Base-by-base conservation (phyloP, 1,284 basidiomycete genomes). In the Apiotrichum akiyoshidainum region DNA sequence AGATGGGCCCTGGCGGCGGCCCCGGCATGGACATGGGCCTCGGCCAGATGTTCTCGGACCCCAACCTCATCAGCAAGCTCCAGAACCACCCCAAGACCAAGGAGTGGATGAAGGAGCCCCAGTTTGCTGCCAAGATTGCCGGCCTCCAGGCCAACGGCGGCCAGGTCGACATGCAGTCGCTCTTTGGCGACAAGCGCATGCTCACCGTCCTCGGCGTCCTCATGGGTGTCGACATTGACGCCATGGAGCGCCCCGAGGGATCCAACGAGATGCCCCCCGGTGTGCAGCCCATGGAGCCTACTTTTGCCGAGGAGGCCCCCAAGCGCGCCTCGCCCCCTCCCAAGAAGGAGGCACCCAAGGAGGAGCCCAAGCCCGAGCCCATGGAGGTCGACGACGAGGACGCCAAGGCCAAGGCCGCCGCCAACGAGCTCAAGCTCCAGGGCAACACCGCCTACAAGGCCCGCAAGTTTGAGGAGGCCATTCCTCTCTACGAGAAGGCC, bases 221-320 rank as follows among this genome's bases (percentile, higher is more conserved):
- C 60, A 93, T 97, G 89, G 92, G 92, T 50, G 84, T 98, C 67
- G 92, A 98, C 77, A 84, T 98, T 75, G 76, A 77, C 22, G 92
- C 88, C 52, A 90, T 90, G 77, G 83, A 86, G 59, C 83, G 92
- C 58, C 87, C 89, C 31, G 89, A 92, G 79, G 92, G 90, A 44
- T 90, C 90, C 10, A 83, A 88, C 59, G 90, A 91, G 59, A 80
- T 88, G 54, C 89, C 90, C 7, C 82, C 86, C 5, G 87, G 85
- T 46, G 70, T 84, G 57, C 60, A 67, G 50, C 58, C 56, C 34
- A 31, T 17, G 47, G 33, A 48, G 47, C 47, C 47, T 5, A 48
- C 33, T 2, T 50, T 26, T 33, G 26, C 48, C 21, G 35, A 37
- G 48, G 37, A 50, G 48, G 12, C 37, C 37, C 21, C 54, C 26